Percentiles rank a stretch among this genome's conserved stretches.
These are phyloP conservation scores for Collybia mongolica DNA, from an alignment of 768 basidiomycete species.

Conservation along the genomic window DNA sequence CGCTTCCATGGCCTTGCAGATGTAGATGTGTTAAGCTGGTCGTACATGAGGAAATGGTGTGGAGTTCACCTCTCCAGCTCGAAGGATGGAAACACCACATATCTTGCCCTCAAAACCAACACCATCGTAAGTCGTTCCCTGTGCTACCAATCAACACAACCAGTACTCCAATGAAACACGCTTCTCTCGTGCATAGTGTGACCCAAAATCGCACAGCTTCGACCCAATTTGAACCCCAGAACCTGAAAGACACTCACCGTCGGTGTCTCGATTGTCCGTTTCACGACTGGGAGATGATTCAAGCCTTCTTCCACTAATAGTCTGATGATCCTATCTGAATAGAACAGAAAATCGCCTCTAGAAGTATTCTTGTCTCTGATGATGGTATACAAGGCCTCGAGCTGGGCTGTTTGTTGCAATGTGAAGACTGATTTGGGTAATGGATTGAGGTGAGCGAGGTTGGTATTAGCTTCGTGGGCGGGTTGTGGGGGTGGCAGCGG, in stretches of 20 bases:
- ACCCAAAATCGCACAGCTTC: too few species aligned
- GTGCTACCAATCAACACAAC: neutral
- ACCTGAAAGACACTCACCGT: slow-evolving; percentile 49
- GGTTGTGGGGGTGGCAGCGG: slow-evolving; percentile 35
- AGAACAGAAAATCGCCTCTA: slow-evolving; percentile 95
- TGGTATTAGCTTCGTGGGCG: slow-evolving; percentile 29
- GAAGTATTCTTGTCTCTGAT: slow-evolving; percentile 87
- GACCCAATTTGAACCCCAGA: neutral
- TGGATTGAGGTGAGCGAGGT: slow-evolving; percentile 34
- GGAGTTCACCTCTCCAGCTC: slow-evolving; percentile 80
- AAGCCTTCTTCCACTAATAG: slow-evolving; percentile 82
- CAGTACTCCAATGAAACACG: neutral
- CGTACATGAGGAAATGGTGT: neutral
- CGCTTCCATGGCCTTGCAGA: slow-evolving; percentile 88
- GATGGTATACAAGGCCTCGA: slow-evolving; percentile 94
- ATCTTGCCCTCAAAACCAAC: slow-evolving; percentile 97
- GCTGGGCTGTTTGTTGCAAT: slow-evolving; percentile 85
- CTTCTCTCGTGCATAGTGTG: too few species aligned
- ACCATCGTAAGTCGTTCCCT: slow-evolving; percentile 84
- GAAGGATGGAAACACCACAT: slow-evolving; percentile 92
- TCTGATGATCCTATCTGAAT: slow-evolving; percentile 89
- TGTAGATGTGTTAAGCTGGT: slow-evolving; percentile 6
- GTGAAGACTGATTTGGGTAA: slow-evolving; percentile 86
- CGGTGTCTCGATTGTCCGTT: slow-evolving; percentile 79
- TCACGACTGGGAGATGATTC: slow-evolving; percentile 76